A percentile compares a stretch with the other conserved stretches of the same genome.
These are phyloP conservation scores for Patellaria atrata DNA, from an alignment of 495 filamentous ascomycete species.

Conservation along the genomic window DNA sequence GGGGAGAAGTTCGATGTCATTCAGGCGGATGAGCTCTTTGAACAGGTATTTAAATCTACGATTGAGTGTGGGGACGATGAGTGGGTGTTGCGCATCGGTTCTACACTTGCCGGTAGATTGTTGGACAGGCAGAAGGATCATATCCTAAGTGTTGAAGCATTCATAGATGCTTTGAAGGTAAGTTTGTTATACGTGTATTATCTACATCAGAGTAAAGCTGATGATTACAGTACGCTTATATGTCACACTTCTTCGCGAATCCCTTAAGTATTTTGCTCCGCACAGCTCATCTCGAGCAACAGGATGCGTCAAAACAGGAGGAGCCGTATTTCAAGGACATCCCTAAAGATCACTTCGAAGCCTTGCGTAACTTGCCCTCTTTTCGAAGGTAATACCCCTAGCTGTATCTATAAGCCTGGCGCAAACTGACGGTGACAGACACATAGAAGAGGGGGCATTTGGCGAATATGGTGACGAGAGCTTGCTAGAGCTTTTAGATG, in stretches of 20 bases:
- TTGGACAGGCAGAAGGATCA: conserved; percentile 71
- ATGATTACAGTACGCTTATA: conserved; percentile 61
- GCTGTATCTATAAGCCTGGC: no score
- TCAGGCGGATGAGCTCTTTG: conserved; percentile 57
- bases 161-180: conserved; percentile 70
- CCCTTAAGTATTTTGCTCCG: conserved; percentile 61
- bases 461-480: no score
- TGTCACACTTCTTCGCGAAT: conserved; percentile 94
- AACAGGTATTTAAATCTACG: conserved; percentile 60
- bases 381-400: conserved; percentile 44
- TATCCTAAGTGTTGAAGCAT: conserved; percentile 72
- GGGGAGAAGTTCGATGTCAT: conserved; percentile 78
- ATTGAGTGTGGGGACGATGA: conserved; percentile 39
- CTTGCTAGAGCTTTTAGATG: conserved; percentile 37
- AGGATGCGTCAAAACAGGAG: no score
- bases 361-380: conserved; percentile 63
- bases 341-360: conserved; percentile 51
- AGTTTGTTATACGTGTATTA: conserved; percentile 2
- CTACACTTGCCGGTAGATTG: conserved; percentile 43
- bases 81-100: conserved; percentile 61
- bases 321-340: conserved; percentile 24
- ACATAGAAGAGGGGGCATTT: no score
- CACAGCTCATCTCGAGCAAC: no score
- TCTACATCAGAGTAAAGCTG: neutral
- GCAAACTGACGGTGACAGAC: no score